phyloP scores from a whole-genome alignment of 208 protist species.

The Porcisia deanei region DNA sequence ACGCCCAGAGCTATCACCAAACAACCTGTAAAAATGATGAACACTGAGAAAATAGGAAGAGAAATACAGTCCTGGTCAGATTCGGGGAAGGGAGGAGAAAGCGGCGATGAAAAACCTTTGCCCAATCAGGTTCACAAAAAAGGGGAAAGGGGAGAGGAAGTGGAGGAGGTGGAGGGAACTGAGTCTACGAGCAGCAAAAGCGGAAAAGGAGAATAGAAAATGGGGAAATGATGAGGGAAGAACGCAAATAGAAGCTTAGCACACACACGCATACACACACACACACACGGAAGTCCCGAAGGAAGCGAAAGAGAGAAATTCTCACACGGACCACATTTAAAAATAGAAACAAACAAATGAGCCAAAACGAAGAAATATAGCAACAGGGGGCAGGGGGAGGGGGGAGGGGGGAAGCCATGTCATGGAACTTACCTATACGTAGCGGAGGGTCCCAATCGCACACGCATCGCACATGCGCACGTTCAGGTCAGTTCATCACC shows the following conservation, averaged over 20 bases:
- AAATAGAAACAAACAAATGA: too few relatives aligned
- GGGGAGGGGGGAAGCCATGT: too few relatives aligned
- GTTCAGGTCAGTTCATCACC: background rate
- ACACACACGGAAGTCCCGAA: background rate
- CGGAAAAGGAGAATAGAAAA: background rate
- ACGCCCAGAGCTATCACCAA: background rate
- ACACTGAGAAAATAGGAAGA: background rate
- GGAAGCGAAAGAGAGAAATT: background rate
- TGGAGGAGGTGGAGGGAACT: background rate
- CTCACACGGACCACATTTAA: too few relatives aligned
- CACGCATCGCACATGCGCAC: background rate
- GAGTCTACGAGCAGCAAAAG: constrained; percentile 5
- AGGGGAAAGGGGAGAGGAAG: background rate
- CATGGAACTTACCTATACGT: too few relatives aligned
- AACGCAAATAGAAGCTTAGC: background rate
- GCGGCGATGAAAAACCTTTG: background rate
- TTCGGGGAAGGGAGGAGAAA: background rate
- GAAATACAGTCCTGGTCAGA: background rate
- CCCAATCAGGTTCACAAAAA: background rate
- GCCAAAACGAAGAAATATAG: too few relatives aligned
- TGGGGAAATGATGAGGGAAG: background rate
- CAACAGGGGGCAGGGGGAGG: too few relatives aligned
- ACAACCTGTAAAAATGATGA: background rate
- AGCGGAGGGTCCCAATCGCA: too few relatives aligned
- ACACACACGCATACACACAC: background rate